These are phyloP conservation scores for Phytophthora ohioensis DNA, from an alignment of 352 stramenopile genomes.

Conservation along the genomic window DNA sequence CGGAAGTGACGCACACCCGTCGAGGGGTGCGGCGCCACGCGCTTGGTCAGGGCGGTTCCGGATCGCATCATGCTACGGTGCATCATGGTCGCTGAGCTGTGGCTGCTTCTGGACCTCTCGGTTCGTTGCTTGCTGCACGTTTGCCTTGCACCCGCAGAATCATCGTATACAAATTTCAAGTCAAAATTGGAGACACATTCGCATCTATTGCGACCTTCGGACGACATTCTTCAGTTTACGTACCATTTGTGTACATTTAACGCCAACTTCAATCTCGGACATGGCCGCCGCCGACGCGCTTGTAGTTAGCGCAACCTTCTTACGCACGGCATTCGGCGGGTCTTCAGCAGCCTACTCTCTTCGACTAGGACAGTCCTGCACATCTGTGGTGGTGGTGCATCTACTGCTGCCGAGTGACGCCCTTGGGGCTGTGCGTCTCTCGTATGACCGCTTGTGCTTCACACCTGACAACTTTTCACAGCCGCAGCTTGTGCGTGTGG, in stretches of 20 bases:
- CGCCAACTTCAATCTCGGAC: conserved; percentile 14
- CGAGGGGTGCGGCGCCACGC: conserved; percentile 33
- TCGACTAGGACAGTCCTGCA: conserved; percentile 60
- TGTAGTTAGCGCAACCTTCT: conserved; percentile 57
- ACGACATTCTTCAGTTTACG: conserved; percentile 5
- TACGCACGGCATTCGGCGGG: conserved; percentile 67
- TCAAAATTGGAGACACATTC: conserved; percentile 5
- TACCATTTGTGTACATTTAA: conserved; percentile 23
- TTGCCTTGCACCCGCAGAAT: conserved; percentile 27
- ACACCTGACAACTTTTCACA: conserved; percentile 61
- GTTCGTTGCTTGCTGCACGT: conserved; percentile 29
- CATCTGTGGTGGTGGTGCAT: conserved; percentile 76
- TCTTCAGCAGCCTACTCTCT: conserved; percentile 68
- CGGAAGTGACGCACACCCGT: conserved; percentile 74
- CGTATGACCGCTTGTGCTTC: conserved; percentile 78
- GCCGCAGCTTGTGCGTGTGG: conserved; percentile 73
- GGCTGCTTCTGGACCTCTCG: conserved; percentile 23
- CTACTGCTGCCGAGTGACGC: conserved; percentile 63
- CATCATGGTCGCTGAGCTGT: conserved; percentile 42
- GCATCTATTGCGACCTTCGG: conserved; percentile 4
- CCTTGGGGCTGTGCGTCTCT: conserved; percentile 52
- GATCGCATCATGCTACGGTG: conserved; percentile 59
- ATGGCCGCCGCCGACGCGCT: conserved; percentile 31
- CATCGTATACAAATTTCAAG: conserved; percentile 3
- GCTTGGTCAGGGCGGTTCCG: conserved; percentile 43